These are phyloP conservation scores for Botrytis tulipae DNA, from an alignment of 2,329 filamentous ascomycete species.

Conservation along the genomic window DNA sequence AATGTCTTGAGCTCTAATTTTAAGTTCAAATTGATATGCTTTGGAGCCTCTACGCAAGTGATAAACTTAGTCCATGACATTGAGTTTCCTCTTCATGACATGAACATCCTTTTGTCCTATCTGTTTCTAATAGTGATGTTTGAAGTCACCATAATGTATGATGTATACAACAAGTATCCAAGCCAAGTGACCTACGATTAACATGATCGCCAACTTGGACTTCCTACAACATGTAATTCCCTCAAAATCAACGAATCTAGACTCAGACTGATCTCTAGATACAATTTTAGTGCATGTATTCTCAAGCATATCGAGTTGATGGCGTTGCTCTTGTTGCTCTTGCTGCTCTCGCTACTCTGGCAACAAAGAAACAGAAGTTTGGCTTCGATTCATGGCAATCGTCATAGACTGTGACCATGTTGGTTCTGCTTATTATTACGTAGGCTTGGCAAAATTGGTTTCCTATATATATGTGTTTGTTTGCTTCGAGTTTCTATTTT, in stretches of 20 bases:
- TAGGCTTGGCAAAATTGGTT: not conserved
- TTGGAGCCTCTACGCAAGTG: not conserved
- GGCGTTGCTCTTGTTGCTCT: too few relatives aligned
- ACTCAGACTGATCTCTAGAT: not conserved
- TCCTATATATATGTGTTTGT: not conserved
- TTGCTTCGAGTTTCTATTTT: not conserved
- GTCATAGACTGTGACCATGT: not conserved
- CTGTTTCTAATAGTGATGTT: not conserved
- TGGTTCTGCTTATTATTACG: not conserved
- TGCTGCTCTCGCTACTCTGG: too few relatives aligned
- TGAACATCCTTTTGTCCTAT: not conserved
- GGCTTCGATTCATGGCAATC: not conserved
- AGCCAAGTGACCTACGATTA: not conserved
- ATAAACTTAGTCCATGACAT: not conserved
- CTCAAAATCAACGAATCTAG: not conserved
- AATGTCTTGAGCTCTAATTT: not conserved
- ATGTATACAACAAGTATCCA: not conserved
- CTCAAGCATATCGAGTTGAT: not conserved
- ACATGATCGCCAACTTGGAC: not conserved
- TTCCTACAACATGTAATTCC: not conserved
- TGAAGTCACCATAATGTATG: not conserved
- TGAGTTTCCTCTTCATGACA: not conserved
- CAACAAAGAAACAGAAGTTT: not conserved
- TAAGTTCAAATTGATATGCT: not conserved
- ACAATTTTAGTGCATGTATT: not conserved